phyloP scores from a whole-genome alignment of 768 basidiomycete species.

The Boletus huronensis region DNA sequence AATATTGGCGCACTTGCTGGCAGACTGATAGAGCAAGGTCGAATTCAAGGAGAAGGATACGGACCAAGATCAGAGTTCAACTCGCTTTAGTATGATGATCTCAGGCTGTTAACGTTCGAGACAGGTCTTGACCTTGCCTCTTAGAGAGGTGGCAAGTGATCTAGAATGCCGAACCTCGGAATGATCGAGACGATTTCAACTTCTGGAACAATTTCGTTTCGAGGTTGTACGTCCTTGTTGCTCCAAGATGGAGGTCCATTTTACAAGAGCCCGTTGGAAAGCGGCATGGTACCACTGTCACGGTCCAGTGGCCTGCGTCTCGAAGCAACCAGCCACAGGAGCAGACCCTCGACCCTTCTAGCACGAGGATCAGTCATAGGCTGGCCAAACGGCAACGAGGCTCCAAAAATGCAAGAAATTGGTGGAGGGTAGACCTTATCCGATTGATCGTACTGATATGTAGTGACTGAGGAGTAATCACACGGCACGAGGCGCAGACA shows the following conservation, averaged over 20 bases:
- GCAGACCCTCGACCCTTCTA: neutral
- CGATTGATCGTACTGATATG: slow-evolving; percentile 1
- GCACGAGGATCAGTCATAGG: neutral
- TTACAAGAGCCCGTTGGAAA: neutral
- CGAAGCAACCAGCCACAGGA: neutral
- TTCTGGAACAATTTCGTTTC: neutral
- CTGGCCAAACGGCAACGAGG: neutral
- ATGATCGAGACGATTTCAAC: neutral
- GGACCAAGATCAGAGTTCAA: neutral
- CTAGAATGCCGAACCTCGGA: neutral
- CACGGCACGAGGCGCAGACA: neutral
- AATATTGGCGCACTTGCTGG: neutral
- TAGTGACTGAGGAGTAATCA: neutral
- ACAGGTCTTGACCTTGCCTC: neutral
- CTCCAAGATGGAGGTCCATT: neutral
- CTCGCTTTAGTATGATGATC: neutral
- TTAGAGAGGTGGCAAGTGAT: neutral
- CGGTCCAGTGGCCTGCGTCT: neutral
- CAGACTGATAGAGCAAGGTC: neutral
- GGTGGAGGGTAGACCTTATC: neutral
- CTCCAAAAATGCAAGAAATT: neutral
- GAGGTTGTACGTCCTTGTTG: neutral
- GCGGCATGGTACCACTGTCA: neutral
- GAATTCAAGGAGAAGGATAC: neutral
- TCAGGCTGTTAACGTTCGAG: neutral